Evolutionary conservation across 1,139 yeast genomes (phyloP).

Genomic region (Hemisphaericaspora subhashii): DNA sequence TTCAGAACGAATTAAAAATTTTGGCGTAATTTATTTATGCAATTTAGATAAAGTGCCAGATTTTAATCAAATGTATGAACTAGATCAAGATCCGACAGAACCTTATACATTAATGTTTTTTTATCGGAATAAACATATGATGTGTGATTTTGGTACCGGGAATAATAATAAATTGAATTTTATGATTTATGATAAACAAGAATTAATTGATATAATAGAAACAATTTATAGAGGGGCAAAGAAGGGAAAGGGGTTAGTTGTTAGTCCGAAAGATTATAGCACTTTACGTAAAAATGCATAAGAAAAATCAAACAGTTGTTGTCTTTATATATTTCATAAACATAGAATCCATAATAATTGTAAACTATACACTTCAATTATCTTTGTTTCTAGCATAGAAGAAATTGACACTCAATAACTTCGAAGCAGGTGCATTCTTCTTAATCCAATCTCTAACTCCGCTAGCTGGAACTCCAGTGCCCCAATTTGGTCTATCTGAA

Average conservation of each 20-base stretch:
- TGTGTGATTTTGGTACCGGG: constrained; percentile 98
- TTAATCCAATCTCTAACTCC: constrained; percentile 79
- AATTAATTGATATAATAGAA: constrained; percentile 86
- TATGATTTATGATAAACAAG: constrained; percentile 75
- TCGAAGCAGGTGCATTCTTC: constrained; percentile 54
- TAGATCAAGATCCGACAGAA: constrained; percentile 52
- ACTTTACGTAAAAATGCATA: constrained; percentile 19
- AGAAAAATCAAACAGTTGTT: background rate
- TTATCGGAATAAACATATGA: constrained; percentile 91
- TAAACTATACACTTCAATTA: constrained; percentile 24
- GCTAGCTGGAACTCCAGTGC: constrained; percentile 70
- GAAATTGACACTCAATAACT: constrained; percentile 75
- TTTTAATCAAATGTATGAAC: constrained; percentile 88
- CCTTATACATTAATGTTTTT: constrained; percentile 94
- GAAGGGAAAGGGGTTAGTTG: constrained; percentile 90
- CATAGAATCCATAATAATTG: background rate
- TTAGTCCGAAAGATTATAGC: constrained; percentile 72
- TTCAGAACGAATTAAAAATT: constrained; percentile 82
- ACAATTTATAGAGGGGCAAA: constrained; percentile 87
- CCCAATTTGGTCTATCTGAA: constrained; percentile 77
- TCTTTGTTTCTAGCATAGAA: constrained; percentile 69
- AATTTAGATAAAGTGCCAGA: constrained; percentile 89
- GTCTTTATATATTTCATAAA: background rate
- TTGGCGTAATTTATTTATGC: constrained; percentile 85
- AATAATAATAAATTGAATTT: constrained; percentile 93